A percentile compares a stretch with the other conserved stretches of the same genome.
Conservation (phyloP, 768 basidiomycete species). For the Phylloporus sp. region DNA sequence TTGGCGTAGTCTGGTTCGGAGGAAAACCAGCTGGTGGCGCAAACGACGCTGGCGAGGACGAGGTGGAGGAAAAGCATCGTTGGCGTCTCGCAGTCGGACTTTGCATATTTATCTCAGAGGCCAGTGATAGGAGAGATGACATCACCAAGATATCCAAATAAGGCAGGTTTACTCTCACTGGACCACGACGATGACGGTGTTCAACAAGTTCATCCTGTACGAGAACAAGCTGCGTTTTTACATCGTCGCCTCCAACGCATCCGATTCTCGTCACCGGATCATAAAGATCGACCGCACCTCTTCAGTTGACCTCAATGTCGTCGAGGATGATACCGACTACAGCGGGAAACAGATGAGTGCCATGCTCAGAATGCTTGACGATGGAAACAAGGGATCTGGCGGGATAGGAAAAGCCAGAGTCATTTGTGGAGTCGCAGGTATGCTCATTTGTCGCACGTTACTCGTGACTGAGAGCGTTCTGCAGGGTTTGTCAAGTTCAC, state of each 20-base stretch:
- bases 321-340: slow-evolving; percentile 89
- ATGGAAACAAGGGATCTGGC: slow-evolving; percentile 86
- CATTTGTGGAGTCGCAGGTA: slow-evolving; percentile 83
- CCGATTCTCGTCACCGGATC: slow-evolving; percentile 84
- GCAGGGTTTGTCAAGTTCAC: slow-evolving; percentile 89
- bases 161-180: background rate
- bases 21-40: slow-evolving; percentile 53
- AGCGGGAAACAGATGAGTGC: slow-evolving; percentile 85
- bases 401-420: slow-evolving; percentile 76
- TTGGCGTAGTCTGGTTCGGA: slow-evolving; percentile 35
- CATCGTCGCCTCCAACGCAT: slow-evolving; percentile 86
- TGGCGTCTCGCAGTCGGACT: background rate
- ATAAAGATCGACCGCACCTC: slow-evolving; percentile 90
- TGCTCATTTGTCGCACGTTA: slow-evolving; percentile 9
- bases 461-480: background rate
- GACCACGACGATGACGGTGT: slow-evolving; percentile 13
- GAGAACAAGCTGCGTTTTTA: slow-evolving; percentile 91
- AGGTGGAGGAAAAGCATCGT: slow-evolving; percentile 19
- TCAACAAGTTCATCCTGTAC: slow-evolving; percentile 88
- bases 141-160: slow-evolving; percentile 17
- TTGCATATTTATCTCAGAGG: background rate
- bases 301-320: slow-evolving; percentile 66
- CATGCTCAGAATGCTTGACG: slow-evolving; percentile 92
- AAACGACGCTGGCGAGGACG: slow-evolving; percentile 34
- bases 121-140: slow-evolving; percentile 22